Base-by-base conservation (phyloP, 768 basidiomycete species). In the Termitomyces sp. region DNA sequence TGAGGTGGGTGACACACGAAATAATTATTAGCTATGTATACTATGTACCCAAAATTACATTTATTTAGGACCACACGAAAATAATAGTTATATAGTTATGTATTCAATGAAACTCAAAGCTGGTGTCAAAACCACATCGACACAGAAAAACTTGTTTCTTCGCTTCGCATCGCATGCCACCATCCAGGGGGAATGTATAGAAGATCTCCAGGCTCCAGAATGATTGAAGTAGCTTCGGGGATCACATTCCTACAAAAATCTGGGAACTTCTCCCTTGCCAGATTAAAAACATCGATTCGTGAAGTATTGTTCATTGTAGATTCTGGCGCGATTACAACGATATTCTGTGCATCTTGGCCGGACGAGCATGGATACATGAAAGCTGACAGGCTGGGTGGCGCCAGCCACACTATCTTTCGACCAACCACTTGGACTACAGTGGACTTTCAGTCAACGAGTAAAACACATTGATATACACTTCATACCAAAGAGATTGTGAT, bases 151-250 rank as follows among this genome's bases (percentile, higher is more conserved):
- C 91, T 93, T 36, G 77, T 83, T 22, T 81, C 80, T 71, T 91
- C 90, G 68, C 85, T 87, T 59, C 85, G 82, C 89, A 93, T 90
- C 16, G 87, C 88, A 68, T 96, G 93, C 93, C 93, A 96, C 93
- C 93, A 96, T 27, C 90, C 86, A 4, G 90, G 88, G 18, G 96
- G 96, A 60, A 98, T 86, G 66, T 90, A 89, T 42, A 98, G 73
- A 41, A 95, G 53, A 69, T 98, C 96, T 0, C 95, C 96, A 1
- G 94, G 86, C 51, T 77, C 72, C 1, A 98, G 75, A 1, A 83
- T 83, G 31, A 79, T 80, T 45, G 76, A 75, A 69, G 80, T 76
- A 1, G 93, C 86, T 20, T 71, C 48, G 7, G 84, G 84, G 22
- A 79, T 77, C 20, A 87, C 91, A 0, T 77, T 54, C 16, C 71